Percentiles rank a stretch among this genome's conserved stretches.
Conservation (phyloP, 306 rosid species). For the Fragaria nilgerrensis region DNA sequence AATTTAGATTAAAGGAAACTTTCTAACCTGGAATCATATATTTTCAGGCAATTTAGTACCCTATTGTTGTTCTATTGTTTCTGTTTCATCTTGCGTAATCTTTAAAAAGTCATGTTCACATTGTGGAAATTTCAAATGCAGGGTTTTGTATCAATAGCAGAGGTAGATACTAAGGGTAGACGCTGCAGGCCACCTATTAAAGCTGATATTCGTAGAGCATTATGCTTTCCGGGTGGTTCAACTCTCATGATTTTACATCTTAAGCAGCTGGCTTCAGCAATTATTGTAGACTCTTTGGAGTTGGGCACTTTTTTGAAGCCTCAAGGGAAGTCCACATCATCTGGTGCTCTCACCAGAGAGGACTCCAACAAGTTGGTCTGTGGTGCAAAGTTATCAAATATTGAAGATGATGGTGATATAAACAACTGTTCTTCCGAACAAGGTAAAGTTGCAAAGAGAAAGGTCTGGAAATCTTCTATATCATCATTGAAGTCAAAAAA, state of each 20-base stretch:
- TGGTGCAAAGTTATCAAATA: constrained; percentile 30
- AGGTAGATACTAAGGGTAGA: constrained; percentile 73
- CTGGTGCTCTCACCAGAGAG: constrained; percentile 25
- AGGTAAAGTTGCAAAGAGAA: constrained; percentile 49
- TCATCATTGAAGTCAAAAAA: constrained; percentile 90
- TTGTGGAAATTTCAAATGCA: constrained; percentile 18
- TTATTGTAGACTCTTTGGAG: constrained; percentile 34
- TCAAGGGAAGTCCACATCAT: constrained; percentile 34
- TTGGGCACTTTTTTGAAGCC: constrained; percentile 38
- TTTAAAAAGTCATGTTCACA: not conserved
- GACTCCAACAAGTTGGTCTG: constrained; percentile 26
- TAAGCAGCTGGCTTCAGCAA: constrained; percentile 39
- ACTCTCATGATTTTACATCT: constrained; percentile 82
- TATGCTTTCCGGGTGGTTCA: constrained; percentile 93
- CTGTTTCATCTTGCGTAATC: not conserved
- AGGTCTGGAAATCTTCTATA: constrained; percentile 77
- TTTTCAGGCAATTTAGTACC: not conserved
- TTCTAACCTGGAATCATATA: not conserved
- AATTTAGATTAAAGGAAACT: not conserved
- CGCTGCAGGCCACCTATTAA: constrained; percentile 67
- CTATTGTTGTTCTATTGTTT: not conserved
- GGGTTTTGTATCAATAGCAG: constrained; percentile 81
- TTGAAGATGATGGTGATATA: constrained; percentile 33
- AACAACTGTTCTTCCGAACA: constrained; percentile 44
- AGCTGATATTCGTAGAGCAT: constrained; percentile 69